These are phyloP conservation scores for Metschnikowia reukaufii DNA, from an alignment of 805 yeast genomes.

Conservation along the genomic window DNA sequence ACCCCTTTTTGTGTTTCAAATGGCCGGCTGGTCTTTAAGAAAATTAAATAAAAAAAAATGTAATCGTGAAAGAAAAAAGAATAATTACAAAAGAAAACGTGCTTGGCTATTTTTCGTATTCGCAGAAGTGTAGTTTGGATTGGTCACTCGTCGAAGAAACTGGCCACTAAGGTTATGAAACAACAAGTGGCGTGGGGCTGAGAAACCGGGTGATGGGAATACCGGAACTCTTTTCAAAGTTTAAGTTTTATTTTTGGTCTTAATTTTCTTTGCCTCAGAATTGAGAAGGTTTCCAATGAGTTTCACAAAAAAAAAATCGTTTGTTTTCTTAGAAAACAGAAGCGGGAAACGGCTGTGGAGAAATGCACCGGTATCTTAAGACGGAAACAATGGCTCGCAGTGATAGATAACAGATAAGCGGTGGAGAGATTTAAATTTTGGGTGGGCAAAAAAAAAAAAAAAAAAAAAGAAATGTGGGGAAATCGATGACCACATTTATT, in stretches of 20 bases:
- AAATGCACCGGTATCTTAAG: neutral
- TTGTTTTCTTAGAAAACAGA: neutral
- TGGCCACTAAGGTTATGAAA: neutral
- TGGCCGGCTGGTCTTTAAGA: neutral
- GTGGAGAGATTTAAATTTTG: constrained; percentile 2
- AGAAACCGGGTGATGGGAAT: neutral
- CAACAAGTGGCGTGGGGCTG: neutral
- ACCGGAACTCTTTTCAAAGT: too few relatives aligned
- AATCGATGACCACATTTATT: neutral
- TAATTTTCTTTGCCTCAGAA: neutral
- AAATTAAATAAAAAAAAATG: neutral
- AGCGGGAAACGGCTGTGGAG: neutral
- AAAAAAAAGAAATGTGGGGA: neutral
- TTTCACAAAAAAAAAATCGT: neutral
- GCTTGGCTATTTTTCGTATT: neutral
- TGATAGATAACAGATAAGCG: constrained; percentile 11
- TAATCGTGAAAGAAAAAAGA: neutral
- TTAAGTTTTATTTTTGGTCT: neutral
- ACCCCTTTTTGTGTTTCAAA: neutral
- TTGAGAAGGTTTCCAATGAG: neutral
- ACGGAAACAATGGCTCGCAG: neutral
- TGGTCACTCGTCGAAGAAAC: constrained; percentile 2
- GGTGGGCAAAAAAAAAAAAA: neutral
- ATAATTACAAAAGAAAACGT: neutral
- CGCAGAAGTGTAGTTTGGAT: constrained; percentile 4